Base-by-base conservation (phyloP, 139 green algal species). In the Nannochloris sp. region DNA sequence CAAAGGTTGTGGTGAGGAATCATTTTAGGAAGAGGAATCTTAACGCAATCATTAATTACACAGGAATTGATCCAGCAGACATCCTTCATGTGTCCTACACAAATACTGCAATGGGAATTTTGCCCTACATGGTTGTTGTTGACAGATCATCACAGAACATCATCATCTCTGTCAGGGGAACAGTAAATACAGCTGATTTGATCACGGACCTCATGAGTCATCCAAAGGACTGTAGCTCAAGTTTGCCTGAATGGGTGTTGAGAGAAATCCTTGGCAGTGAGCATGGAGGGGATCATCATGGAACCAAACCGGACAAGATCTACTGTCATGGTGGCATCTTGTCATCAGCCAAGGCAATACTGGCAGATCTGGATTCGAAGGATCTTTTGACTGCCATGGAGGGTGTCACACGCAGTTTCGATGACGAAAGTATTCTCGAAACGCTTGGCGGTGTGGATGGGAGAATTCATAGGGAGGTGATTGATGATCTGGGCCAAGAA, bases 61-160 rank as follows among this genome's bases (percentile, higher is more conserved):
- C 70, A n/a, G 57, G 59, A 16, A 37, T 50, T 4, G 48, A 71
- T n/a, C 57, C 70, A 0, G 19, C 57, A 2, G 70, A 77, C 51
- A 43, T 77, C 14, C 40, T 77, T 4, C 69, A 66, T 23, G 70
- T 77, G 11, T 64, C 25, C 4, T 77, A 76, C 31, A 56, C 64
- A 48, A 68, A 62, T 57, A 55, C 58, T 31, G 27, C 70, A 21
- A 50, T 60, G 19, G 70, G 70, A 51, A 60, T 68, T 48, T 61
- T 87, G 57, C 81, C 81, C 15, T 87, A 87, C 65, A 57, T 85
- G 49, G 56, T 87, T n/a, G 71, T 72, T 19, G 69, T 87, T 31
- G 70, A 87, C 50, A 55, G 59, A 8, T 19, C 40, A 53, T 75
- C 53, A 24, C 65, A 71, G 44, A 76, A 69, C 6, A 64, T 87